Percentiles rank a stretch among this genome's conserved stretches.
phyloP scores from a whole-genome alignment of 208 protist species.

The Acanthamoeba rhysodes region DNA sequence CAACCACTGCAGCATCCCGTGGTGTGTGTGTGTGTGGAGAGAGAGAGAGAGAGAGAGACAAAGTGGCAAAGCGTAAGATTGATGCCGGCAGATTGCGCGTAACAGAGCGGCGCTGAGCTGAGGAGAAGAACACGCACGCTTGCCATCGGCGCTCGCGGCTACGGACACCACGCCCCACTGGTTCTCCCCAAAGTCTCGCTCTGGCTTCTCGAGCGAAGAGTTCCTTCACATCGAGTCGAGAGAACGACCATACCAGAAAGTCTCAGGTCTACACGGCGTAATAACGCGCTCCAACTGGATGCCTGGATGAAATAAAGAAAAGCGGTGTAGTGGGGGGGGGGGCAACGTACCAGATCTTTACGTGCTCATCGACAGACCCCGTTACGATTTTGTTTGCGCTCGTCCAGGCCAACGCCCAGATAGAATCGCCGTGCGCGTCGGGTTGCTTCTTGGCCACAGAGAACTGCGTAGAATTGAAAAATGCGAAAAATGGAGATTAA shows the following conservation, averaged over 20 bases:
- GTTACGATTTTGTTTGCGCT: constrained; percentile 45
- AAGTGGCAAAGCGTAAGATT: neutral
- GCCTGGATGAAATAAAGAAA: neutral
- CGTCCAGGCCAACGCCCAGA: constrained; percentile 47
- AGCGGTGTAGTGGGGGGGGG: neutral
- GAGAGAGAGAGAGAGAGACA: too few relatives aligned
- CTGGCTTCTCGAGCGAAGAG: constrained; percentile 32
- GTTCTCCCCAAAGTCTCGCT: neutral
- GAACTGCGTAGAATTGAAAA: neutral
- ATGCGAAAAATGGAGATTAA: neutral
- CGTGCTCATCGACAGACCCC: constrained; percentile 53
- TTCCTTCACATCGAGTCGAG: neutral
- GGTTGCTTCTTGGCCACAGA: constrained; percentile 16
- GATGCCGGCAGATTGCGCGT: neutral
- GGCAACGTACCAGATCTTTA: constrained; percentile 13
- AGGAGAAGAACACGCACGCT: neutral
- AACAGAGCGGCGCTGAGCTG: neutral
- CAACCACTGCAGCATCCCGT: neutral
- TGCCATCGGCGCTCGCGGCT: constrained; percentile 4
- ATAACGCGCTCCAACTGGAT: neutral
- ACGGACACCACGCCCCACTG: constrained; percentile 68
- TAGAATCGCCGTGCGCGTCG: constrained; percentile 42
- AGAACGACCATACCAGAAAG: too few relatives aligned
- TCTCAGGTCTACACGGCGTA: neutral
- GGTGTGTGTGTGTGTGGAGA: neutral